phyloP scores from a whole-genome alignment of 306 rosid species.

The Dalbergia oliveri region DNA sequence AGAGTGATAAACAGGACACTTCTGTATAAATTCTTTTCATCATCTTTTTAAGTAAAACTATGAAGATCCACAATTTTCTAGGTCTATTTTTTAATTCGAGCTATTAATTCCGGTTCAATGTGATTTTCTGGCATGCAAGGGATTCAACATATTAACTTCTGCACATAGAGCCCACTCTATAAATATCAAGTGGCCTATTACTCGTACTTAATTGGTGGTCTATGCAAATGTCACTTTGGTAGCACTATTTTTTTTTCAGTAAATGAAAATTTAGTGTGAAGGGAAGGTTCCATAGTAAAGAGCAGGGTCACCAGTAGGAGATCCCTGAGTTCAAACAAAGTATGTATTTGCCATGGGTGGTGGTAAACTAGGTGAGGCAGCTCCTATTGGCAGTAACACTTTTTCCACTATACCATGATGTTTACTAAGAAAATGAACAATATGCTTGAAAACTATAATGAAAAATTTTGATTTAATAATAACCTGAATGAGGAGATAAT shows the following conservation, averaged over 20 bases:
- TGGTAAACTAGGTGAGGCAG: neutral
- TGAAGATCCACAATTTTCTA: neutral
- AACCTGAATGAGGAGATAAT: conserved; percentile 86
- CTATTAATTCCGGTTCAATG: neutral
- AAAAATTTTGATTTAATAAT: conserved; percentile 1
- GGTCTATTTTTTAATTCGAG: neutral
- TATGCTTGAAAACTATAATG: neutral
- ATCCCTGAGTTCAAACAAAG: neutral
- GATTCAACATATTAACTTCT: neutral
- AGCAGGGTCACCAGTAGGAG: conserved; percentile 1
- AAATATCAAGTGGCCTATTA: neutral
- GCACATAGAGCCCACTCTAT: neutral
- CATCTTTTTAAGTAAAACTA: neutral
- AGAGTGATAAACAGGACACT: neutral
- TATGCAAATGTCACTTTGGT: neutral
- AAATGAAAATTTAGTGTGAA: neutral
- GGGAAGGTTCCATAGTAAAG: neutral
- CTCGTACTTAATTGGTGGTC: neutral
- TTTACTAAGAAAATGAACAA: conserved; percentile 2
- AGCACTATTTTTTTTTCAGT: neutral
- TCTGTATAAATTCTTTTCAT: neutral
- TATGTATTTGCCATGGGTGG: neutral
- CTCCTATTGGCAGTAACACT: neutral
- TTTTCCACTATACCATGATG: neutral
- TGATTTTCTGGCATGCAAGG: neutral